Conservation (phyloP, 202 grass and related monocot species). For the Dendrocalamus latiflorus region DNA sequence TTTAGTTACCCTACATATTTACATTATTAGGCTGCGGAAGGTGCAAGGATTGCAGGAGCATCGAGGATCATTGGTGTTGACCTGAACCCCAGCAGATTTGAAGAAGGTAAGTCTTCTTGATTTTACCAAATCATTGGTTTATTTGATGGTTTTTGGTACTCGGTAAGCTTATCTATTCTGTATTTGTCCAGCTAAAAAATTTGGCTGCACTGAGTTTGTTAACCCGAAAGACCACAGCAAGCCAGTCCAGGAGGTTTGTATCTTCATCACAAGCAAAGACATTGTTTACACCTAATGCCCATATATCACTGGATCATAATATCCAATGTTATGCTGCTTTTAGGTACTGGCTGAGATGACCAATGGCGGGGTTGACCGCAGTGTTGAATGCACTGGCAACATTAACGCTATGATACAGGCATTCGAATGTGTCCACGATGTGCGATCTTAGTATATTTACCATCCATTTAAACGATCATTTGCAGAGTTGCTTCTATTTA, state of each 20-base stretch:
- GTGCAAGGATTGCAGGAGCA: no score
- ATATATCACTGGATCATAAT: neutral
- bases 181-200: conserved; percentile 52
- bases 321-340: neutral
- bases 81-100: no score
- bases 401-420: conserved; percentile 69
- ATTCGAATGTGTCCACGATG: conserved; percentile 77
- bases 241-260: conserved; percentile 63
- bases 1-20: no score
- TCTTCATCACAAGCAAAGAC: neutral
- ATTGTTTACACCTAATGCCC: neutral
- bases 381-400: conserved; percentile 80
- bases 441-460: neutral
- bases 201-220: conserved; percentile 71
- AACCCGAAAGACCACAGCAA: conserved; percentile 67
- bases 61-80: no score
- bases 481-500: neutral
- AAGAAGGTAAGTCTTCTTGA: conserved; percentile 47
- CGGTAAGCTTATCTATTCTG: neutral
- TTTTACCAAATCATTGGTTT: neutral
- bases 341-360: conserved; percentile 78
- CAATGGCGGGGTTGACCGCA: no score
- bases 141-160: neutral
- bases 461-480: neutral
- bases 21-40: no score